phyloP scores from a whole-genome alignment of 2,329 filamentous ascomycete genomes.

The Fusarium humuli region DNA sequence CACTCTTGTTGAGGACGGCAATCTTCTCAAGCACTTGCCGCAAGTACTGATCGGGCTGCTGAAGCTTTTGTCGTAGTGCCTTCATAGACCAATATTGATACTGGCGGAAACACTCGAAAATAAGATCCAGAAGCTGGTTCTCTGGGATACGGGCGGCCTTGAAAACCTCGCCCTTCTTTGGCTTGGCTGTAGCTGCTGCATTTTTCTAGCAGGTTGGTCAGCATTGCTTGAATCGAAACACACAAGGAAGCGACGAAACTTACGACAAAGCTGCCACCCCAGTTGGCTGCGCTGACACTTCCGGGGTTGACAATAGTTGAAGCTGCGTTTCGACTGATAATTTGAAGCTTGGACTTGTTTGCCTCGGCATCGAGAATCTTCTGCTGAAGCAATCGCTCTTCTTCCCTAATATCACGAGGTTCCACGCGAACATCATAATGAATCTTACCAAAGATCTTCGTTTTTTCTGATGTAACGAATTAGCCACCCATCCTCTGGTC shows the following conservation, averaged over 20 bases:
- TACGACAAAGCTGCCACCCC: slow-evolving; percentile 67
- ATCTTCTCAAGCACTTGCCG: slow-evolving; percentile 86
- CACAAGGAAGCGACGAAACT: slow-evolving; percentile 48
- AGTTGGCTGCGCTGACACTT: slow-evolving; percentile 52
- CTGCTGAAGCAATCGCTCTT: slow-evolving; percentile 71
- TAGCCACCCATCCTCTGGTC: slow-evolving; percentile 23
- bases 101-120: slow-evolving; percentile 85
- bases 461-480: slow-evolving; percentile 73
- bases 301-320: slow-evolving; percentile 69
- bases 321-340: slow-evolving; percentile 63
- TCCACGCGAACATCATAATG: slow-evolving; percentile 81
- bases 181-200: slow-evolving; percentile 61
- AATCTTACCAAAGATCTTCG: slow-evolving; percentile 77
- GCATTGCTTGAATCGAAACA: slow-evolving; percentile 8
- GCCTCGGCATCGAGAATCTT: slow-evolving; percentile 64
- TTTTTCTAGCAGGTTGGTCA: slow-evolving; percentile 61
- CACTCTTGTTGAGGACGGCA: slow-evolving; percentile 83
- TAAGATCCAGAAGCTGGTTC: slow-evolving; percentile 85
- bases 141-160: slow-evolving; percentile 92
- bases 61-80: slow-evolving; percentile 78
- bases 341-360: slow-evolving; percentile 62
- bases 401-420: slow-evolving; percentile 77
- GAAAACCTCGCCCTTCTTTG: slow-evolving; percentile 74
- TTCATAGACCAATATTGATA: slow-evolving; percentile 97
- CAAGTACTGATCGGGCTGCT: slow-evolving; percentile 93